A percentile compares a stretch with the other conserved stretches of the same genome.
phyloP scores from a whole-genome alignment of 139 green algal genomes.

The Diplosphaera chodatii region DNA sequence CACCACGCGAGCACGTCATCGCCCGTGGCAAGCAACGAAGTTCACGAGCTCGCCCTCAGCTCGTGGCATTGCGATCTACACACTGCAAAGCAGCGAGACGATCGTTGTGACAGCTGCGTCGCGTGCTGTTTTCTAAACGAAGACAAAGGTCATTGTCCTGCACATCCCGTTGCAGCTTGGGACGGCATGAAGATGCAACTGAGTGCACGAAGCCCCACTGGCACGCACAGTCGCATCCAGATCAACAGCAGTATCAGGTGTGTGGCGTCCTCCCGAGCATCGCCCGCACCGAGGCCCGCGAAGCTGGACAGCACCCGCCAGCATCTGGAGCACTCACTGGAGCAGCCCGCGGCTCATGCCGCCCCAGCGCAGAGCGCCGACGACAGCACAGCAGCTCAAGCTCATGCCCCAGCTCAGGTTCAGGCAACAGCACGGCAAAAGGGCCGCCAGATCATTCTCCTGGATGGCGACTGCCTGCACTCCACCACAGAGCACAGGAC shows the following conservation, averaged over 20 bases:
- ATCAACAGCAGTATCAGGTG: not conserved
- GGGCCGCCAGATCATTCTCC: slow-evolving; percentile 30
- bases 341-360: not conserved
- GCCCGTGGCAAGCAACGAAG: no score
- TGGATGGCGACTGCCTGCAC: slow-evolving; percentile 38
- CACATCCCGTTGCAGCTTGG: not conserved
- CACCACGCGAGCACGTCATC: no score
- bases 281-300: not conserved
- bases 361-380: not conserved
- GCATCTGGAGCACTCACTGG: not conserved
- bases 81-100: no score
- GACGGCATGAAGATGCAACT: not conserved
- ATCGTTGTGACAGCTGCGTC: no score
- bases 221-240: not conserved
- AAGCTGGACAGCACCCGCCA: not conserved
- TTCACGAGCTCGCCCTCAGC: no score
- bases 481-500: slow-evolving; percentile 43
- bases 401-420: not conserved
- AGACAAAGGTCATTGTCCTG: not conserved
- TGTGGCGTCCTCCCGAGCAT: not conserved
- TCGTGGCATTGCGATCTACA: no score
- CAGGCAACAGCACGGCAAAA: not conserved
- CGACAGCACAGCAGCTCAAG: not conserved
- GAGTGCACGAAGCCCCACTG: no score
- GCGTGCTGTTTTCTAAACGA: no score